Evolutionary conservation across 306 rosid species (phyloP).

Genomic region (Mimosa pudica): DNA sequence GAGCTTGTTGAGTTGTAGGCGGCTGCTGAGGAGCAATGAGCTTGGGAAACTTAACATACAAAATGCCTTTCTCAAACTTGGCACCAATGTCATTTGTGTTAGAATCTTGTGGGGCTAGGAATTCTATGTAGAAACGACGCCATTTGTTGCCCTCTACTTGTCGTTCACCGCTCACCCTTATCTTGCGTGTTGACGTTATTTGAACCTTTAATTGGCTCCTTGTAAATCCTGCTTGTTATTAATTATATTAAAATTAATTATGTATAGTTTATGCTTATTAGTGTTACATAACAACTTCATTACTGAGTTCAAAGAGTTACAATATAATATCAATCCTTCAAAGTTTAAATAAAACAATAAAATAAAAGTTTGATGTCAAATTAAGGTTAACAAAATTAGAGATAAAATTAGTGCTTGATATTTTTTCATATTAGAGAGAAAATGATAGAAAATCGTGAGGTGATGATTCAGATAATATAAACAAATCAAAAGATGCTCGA

Average conservation of each 20-base stretch:
- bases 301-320: too few relatives aligned
- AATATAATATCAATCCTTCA: neutral
- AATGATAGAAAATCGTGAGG: too few relatives aligned
- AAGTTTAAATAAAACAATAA: neutral
- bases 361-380: neutral
- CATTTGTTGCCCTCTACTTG: slow-evolving; percentile 20
- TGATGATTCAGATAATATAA: too few relatives aligned
- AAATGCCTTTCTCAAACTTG: slow-evolving; percentile 40
- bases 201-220: slow-evolving; percentile 48
- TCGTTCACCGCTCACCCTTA: slow-evolving; percentile 49
- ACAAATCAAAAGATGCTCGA: too few relatives aligned
- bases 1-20: neutral
- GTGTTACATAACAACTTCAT: neutral
- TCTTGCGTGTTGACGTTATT: slow-evolving; percentile 20
- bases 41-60: slow-evolving; percentile 46
- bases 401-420: neutral
- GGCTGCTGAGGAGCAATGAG: neutral
- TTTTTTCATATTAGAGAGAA: neutral
- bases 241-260: neutral
- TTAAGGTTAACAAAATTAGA: neutral
- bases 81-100: slow-evolving; percentile 39
- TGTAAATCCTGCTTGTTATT: slow-evolving; percentile 41
- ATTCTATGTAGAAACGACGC: slow-evolving; percentile 51
- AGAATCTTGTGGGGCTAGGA: slow-evolving; percentile 33
- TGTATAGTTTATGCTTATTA: neutral